Evolutionary conservation across 768 basidiomycete species (phyloP), one percentile per base, ranked within the genome.

Genomic region (Termitomyces eurrhizus): DNA sequence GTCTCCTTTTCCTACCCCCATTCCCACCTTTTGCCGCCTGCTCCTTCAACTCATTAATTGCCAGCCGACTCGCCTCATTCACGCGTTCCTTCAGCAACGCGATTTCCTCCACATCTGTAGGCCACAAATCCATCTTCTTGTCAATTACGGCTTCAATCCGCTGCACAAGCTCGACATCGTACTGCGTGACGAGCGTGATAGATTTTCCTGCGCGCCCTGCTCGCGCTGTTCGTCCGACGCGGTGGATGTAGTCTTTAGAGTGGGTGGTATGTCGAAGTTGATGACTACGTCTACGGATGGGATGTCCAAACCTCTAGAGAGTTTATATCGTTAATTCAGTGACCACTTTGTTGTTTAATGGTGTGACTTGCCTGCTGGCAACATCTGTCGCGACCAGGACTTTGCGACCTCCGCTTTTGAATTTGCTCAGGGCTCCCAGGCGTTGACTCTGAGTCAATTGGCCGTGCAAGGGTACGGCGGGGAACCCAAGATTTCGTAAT

Each of bases 231-330:
- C 97, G 86, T 42, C 97, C 97, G 11, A 99, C 97, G 48, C 97
- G 87, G 71, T 99, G 97, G 53, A 99, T 97, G 74, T 99, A 99
- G 73, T 98, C 97, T 78, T 99, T 98, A 16, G 95, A 98, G 72
- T 98, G 93, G 1, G 93, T 93, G 1, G 97, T 64, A 98, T 90
- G 73, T 97, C 95, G 72, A 93, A 99, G 75, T 99, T 99, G 74
- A 99, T 92, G 59, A 99, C 95, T 39, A 95, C 78, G 69, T 99
- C 97, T 42, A 99, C 97, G 32, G 89, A 85, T 12, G 95, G 95
- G 61, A 99, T 95, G 74, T 99, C 96, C 48, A 99, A 80, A 69
- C 96, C 96, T 66, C 94, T 92, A 66, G 12, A 53, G 32, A 60
- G 44, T 18, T 35, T 26, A 35, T 57, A 18, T 9, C 45, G 36